A percentile compares a stretch with the other conserved stretches of the same genome.
Conservation (phyloP, 2,329 filamentous ascomycete species). For the Exophiala viscosa region DNA sequence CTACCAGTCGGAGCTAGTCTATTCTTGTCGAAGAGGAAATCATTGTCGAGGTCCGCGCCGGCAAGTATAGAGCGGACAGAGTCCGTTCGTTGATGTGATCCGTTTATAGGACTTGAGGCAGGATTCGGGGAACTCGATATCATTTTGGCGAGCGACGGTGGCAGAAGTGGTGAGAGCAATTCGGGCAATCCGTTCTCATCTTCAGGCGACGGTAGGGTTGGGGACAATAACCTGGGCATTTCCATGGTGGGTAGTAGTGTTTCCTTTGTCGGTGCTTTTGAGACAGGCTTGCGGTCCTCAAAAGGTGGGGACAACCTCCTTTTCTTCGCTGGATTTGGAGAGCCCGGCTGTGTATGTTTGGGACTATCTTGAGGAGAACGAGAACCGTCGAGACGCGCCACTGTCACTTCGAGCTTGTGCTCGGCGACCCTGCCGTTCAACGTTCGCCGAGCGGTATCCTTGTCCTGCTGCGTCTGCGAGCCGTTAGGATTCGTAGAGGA, state of each 20-base stretch:
- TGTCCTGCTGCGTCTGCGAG: slow-evolving; percentile 2
- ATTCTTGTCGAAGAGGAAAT: slow-evolving; percentile 6
- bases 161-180: slow-evolving; percentile 26
- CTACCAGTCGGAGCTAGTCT: slow-evolving; percentile 7
- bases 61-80: slow-evolving; percentile 24
- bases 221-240: slow-evolving; percentile 24
- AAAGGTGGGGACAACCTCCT: slow-evolving; percentile 35
- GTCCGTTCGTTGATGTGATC: slow-evolving; percentile 18
- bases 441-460: neutral
- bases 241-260: slow-evolving; percentile 13
- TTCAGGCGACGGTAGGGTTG: slow-evolving; percentile 25
- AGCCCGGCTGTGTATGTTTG: slow-evolving; percentile 19
- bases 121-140: slow-evolving; percentile 15
- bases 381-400: slow-evolving; percentile 5
- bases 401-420: neutral
- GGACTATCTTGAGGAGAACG: slow-evolving; percentile 4
- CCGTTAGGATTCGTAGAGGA: neutral
- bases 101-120: slow-evolving; percentile 13
- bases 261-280: slow-evolving; percentile 3
- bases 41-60: slow-evolving; percentile 16
- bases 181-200: slow-evolving; percentile 21
- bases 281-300: slow-evolving; percentile 7
- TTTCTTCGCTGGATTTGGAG: slow-evolving; percentile 37
- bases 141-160: slow-evolving; percentile 23
- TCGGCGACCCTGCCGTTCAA: neutral